Percentiles rank a stretch among this genome's conserved stretches.
Conservation (phyloP, 2,329 filamentous ascomycete genomes). For the Coniochaeta sp. region DNA sequence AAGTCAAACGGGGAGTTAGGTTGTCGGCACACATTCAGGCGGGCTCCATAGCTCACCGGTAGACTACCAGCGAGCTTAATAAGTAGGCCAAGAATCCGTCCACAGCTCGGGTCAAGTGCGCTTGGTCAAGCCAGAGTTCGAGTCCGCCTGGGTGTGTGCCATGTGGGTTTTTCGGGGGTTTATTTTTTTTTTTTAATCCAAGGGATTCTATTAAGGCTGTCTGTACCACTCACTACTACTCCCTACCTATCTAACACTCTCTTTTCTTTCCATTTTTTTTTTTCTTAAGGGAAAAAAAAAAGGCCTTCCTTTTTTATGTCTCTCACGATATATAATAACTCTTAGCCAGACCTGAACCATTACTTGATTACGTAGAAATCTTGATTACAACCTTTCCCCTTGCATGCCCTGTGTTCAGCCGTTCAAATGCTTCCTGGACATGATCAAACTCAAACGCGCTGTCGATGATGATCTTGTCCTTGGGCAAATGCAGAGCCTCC, state of each 20-base stretch:
- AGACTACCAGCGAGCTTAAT: background rate
- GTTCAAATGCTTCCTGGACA: background rate
- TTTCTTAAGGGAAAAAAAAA: no score
- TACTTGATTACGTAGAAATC: no score
- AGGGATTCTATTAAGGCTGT: no score
- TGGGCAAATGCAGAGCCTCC: background rate
- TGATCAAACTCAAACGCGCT: conserved; percentile 2
- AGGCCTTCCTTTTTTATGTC: no score
- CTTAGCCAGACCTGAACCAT: no score
- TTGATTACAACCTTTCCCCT: no score
- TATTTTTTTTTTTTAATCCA: background rate
- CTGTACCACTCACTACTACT: no score
- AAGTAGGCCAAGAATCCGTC: background rate
- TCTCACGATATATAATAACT: no score
- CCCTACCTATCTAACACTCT: background rate
- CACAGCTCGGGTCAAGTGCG: background rate
- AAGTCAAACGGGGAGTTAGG: background rate
- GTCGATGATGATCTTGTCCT: conserved; percentile 1
- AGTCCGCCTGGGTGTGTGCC: background rate
- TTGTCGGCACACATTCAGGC: background rate
- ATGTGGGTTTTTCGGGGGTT: background rate
- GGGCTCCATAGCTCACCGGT: background rate
- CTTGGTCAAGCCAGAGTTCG: background rate
- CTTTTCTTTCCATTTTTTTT: background rate
- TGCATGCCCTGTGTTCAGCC: no score